These are phyloP conservation scores for Colletotrichum lini DNA, from an alignment of 2,329 filamentous ascomycete species.

Conservation along the genomic window DNA sequence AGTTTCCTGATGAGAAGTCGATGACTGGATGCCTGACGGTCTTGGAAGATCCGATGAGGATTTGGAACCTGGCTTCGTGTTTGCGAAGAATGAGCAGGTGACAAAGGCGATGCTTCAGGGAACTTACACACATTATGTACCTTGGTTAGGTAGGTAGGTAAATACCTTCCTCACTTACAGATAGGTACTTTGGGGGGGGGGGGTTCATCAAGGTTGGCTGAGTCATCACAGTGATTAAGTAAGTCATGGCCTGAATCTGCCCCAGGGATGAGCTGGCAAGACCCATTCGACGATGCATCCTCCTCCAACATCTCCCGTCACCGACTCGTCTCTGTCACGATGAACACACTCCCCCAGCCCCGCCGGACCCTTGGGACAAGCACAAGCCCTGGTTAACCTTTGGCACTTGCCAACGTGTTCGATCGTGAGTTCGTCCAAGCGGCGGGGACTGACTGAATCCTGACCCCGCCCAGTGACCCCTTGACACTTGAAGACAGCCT, in stretches of 20 bases:
- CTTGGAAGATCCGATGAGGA: background rate
- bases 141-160: no score
- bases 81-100: no score
- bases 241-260: background rate
- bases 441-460: conserved; percentile 4
- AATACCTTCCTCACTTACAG: no score
- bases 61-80: no score
- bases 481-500: conserved; percentile 3
- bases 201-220: background rate
- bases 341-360: background rate
- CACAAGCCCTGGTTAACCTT: conserved; percentile 16
- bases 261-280: conserved; percentile 10
- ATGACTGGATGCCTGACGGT: background rate
- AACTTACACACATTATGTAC: no score
- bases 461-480: background rate
- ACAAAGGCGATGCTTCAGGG: no score
- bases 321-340: conserved; percentile 22
- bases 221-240: background rate
- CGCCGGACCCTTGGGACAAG: conserved; percentile 19
- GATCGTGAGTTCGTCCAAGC: conserved; percentile 17
- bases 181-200: no score
- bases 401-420: conserved; percentile 15
- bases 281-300: background rate
- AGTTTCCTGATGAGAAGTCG: background rate
- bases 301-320: background rate